Evolutionary conservation across 371 early-diverging fungal species (phyloP).

Genomic region (Mucor piriformis): DNA sequence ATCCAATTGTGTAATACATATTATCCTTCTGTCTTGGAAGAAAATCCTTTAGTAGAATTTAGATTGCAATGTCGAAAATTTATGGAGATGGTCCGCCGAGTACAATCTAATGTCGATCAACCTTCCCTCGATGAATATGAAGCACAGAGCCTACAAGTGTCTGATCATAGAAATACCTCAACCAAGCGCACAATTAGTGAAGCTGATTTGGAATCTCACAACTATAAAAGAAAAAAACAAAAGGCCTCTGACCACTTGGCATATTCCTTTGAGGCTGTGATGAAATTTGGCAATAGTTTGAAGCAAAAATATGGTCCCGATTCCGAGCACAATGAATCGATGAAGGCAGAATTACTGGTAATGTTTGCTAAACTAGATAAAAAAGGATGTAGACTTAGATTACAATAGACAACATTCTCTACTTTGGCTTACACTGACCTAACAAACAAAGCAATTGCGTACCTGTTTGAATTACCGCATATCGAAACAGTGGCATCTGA

Average conservation of each 20-base stretch:
- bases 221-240: slow-evolving; percentile 21
- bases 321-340: slow-evolving; percentile 24
- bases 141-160: slow-evolving; percentile 18
- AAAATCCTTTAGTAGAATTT: slow-evolving; percentile 56
- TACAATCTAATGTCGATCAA: slow-evolving; percentile 57
- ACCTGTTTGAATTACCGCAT: slow-evolving; percentile 47
- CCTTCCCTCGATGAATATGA: slow-evolving; percentile 31
- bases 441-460: slow-evolving; percentile 52
- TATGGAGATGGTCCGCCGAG: slow-evolving; percentile 74
- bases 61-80: slow-evolving; percentile 86
- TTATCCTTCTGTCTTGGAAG: slow-evolving; percentile 67
- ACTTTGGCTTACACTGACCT: slow-evolving; percentile 81
- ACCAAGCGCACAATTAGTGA: slow-evolving; percentile 21
- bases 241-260: slow-evolving; percentile 7
- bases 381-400: neutral
- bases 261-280: slow-evolving; percentile 26
- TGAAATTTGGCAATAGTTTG: slow-evolving; percentile 71
- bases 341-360: slow-evolving; percentile 31
- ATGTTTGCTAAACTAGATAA: neutral
- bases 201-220: slow-evolving; percentile 27
- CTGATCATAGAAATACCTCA: neutral
- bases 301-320: slow-evolving; percentile 59
- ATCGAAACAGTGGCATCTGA: slow-evolving; percentile 60
- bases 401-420: slow-evolving; percentile 58
- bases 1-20: slow-evolving; percentile 58